Conservation (phyloP, 2,329 filamentous ascomycete genomes). For the Berkeleyomyces basicola region DNA sequence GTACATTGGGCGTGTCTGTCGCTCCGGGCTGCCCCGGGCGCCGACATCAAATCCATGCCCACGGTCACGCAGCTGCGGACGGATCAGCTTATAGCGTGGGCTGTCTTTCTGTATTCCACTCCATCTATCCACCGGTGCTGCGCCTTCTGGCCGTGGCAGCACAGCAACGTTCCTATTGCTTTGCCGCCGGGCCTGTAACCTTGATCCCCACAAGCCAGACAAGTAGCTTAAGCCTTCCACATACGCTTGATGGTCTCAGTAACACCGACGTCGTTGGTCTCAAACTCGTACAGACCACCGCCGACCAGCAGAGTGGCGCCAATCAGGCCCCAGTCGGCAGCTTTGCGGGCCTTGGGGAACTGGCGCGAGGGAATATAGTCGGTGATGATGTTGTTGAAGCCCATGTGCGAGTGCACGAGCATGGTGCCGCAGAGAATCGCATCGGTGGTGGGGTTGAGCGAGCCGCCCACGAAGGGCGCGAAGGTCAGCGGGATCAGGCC, state of each 20-base stretch:
- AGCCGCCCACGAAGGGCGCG: conserved; percentile 80
- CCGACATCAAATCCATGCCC: background rate
- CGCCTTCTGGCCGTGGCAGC: background rate
- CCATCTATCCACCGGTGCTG: background rate
- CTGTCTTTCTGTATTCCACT: background rate
- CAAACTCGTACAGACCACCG: conserved; percentile 89
- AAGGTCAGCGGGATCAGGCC: conserved; percentile 75
- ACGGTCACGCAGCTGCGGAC: background rate
- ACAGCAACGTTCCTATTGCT: background rate
- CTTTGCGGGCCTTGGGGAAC: conserved; percentile 48
- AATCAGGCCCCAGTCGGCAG: conserved; percentile 66
- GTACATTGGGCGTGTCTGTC: background rate
- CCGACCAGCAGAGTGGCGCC: conserved; percentile 63
- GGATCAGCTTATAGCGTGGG: background rate
- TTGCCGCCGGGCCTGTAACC: background rate
- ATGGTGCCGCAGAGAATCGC: conserved; percentile 68
- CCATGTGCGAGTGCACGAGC: conserved; percentile 87
- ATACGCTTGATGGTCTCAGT: conserved; percentile 78
- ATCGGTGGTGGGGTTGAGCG: conserved; percentile 77
- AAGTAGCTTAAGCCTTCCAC: conserved; percentile 54
- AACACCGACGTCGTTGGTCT: conserved; percentile 93
- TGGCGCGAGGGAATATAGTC: conserved; percentile 73
- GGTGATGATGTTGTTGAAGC: conserved; percentile 77
- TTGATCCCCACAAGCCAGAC: background rate
- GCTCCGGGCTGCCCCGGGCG: background rate